Evolutionary conservation across 176 grass and related monocot genomes (phyloP).

Genomic region (Luzula sylvatica): DNA sequence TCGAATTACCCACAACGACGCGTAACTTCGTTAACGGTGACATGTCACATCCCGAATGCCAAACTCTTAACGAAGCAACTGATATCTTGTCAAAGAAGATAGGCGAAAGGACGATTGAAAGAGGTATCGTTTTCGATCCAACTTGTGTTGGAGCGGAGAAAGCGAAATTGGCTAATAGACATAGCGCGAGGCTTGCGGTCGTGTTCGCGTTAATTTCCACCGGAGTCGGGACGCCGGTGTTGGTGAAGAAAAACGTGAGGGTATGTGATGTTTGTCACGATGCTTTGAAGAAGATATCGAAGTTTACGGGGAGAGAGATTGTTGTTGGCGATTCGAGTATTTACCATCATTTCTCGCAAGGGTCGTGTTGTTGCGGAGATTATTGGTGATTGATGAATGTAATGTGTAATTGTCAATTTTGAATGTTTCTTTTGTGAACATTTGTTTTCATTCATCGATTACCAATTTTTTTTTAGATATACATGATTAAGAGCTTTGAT

Average conservation of each 20-base stretch:
- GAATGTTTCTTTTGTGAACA: neutral
- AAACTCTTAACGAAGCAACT: slow-evolving; percentile 43
- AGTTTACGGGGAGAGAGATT: slow-evolving; percentile 43
- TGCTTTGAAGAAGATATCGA: slow-evolving; percentile 72
- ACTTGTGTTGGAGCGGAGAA: slow-evolving; percentile 7
- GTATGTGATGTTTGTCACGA: slow-evolving; percentile 68
- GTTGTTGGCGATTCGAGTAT: slow-evolving; percentile 62
- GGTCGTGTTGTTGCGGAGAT: slow-evolving; percentile 73
- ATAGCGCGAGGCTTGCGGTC: slow-evolving; percentile 66
- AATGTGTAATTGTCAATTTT: neutral
- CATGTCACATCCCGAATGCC: slow-evolving; percentile 33
- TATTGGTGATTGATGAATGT: slow-evolving; percentile 49
- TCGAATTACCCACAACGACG: slow-evolving; percentile 33
- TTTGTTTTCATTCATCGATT: neutral
- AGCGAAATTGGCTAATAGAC: slow-evolving; percentile 38
- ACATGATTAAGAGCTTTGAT: neutral
- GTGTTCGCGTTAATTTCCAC: slow-evolving; percentile 66
- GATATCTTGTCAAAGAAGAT: slow-evolving; percentile 51
- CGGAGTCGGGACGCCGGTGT: slow-evolving; percentile 35
- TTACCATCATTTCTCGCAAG: slow-evolving; percentile 69
- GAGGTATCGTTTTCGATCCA: slow-evolving; percentile 10
- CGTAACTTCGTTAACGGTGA: slow-evolving; percentile 66
- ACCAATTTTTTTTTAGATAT: no score
- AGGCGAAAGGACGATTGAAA: slow-evolving; percentile 23
- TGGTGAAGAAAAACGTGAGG: slow-evolving; percentile 89